phyloP scores from a whole-genome alignment of 2,329 filamentous ascomycete species.

The Exserohilum rostratum region DNA sequence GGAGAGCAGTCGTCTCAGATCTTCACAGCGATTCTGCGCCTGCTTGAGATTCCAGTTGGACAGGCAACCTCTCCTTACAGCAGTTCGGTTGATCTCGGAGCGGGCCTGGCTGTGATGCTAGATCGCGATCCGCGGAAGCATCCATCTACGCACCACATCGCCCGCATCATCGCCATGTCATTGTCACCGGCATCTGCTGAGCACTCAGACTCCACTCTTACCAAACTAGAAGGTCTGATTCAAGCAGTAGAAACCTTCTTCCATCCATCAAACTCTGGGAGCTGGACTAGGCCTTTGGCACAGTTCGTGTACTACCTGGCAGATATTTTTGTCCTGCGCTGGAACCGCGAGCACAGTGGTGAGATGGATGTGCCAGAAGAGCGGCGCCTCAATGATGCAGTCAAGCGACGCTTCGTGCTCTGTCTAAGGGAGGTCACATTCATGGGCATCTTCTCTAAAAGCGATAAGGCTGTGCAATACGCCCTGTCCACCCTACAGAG shows the following conservation, averaged over 20 bases:
- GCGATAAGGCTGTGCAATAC: constrained; percentile 86
- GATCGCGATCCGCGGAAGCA: constrained; percentile 95
- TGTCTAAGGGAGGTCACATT: constrained; percentile 92
- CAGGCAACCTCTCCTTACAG: constrained; percentile 95
- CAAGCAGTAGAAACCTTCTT: constrained; percentile 98
- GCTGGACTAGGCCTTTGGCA: constrained; percentile 87
- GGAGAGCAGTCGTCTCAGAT: constrained; percentile 89
- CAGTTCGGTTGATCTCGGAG: constrained; percentile 75
- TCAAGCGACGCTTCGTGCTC: constrained; percentile 88
- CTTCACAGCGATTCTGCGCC: constrained; percentile 85
- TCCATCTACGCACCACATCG: constrained; percentile 88
- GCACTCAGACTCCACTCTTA: constrained; percentile 77
- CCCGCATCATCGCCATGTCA: constrained; percentile 91
- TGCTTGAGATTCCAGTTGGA: constrained; percentile 95
- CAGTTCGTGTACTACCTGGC: constrained; percentile 91
- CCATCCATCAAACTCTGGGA: constrained; percentile 93
- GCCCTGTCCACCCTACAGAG: constrained; percentile 89
- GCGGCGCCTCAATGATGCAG: constrained; percentile 75
- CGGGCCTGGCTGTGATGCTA: constrained; percentile 82
- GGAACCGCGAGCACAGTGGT: constrained; percentile 92
- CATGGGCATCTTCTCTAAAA: constrained; percentile 98
- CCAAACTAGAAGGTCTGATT: constrained; percentile 86
- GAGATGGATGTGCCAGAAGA: constrained; percentile 86
- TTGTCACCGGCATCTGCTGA: constrained; percentile 83
- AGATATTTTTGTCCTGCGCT: constrained; percentile 95